Base-by-base conservation (phyloP, 495 filamentous ascomycete genomes). In the Penicillium flavigenum region DNA sequence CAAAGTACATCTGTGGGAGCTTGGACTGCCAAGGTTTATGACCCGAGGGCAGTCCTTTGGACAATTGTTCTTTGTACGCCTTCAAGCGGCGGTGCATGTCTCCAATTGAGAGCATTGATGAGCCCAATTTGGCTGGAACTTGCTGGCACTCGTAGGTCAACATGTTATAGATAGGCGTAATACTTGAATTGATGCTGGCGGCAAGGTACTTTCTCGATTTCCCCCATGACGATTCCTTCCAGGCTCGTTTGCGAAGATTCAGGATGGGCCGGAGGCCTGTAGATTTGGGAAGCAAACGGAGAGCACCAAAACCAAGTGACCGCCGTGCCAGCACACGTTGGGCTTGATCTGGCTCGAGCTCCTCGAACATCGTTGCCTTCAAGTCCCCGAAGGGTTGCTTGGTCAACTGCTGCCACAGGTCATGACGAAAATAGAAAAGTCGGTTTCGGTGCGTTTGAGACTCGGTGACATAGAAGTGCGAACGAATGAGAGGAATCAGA, bases 381-480 rank as follows among this genome's bases (percentile, higher is more conserved):
- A 98, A 74, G 7, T 74, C 66, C 1, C 79, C 72, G 66, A 97
- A 72, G 0, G 88, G 84, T 14, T 91, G 86, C 59, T 92, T 87
- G 9, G 83, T 86, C 43, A 97, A 64, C 16, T 77, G 79, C 55
- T 83, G 81, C 94, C 94, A 98, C 38, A 92, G 79, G 64, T 98
- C 94, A 59, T 98, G 95, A 4, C 92, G 86, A 63, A 97, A 98
- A 74, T 90, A 98, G 71, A 96, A 96, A 1, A 98, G 74, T 7
- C 85, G 85, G 64, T 95, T 91, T 24, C 84, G 81, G 63, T 97
- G 86, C 6, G 79, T 74, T 60, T 85, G 90, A 2, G 91, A 93
- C 69, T 98, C 94, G 1, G 94, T 98, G 24, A 97, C 90, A 62
- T 98, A 90, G 61, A 98, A 98, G 64, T 94, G 89, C 20, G 82